Percentiles rank a stretch among this genome's conserved stretches.
Conservation (phyloP, 164 flowering plant genomes). For the Sextonia rubra region DNA sequence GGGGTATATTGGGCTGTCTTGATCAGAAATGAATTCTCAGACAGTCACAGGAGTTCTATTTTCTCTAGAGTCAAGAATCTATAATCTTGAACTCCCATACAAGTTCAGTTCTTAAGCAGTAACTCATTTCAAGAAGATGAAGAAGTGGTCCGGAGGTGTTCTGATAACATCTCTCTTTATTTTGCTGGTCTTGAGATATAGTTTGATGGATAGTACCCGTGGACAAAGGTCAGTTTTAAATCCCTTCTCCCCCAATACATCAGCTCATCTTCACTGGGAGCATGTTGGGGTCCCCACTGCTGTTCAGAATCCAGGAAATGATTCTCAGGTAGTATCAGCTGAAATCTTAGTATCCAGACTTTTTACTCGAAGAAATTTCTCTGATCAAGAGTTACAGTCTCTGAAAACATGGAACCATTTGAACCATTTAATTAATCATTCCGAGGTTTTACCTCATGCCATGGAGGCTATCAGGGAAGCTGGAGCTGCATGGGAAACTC, state of each 20-base stretch:
- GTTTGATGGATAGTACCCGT: constrained; percentile 43
- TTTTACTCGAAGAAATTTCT: constrained; percentile 51
- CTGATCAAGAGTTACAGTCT: constrained; percentile 49
- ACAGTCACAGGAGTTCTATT: too few species aligned
- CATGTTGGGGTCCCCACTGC: constrained; percentile 31
- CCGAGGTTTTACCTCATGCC: constrained; percentile 70
- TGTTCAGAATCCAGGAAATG: constrained; percentile 41
- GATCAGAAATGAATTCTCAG: too few species aligned
- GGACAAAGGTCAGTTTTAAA: constrained; percentile 34
- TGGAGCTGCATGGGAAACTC: constrained; percentile 72
- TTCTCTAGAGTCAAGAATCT: constrained; percentile 1
- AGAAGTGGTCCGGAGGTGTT: constrained; percentile 74
- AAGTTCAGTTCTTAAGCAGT: neutral
- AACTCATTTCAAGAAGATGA: constrained; percentile 37
- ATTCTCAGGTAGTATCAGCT: constrained; percentile 46
- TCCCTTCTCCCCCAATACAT: constrained; percentile 35
- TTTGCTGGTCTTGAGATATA: constrained; percentile 66
- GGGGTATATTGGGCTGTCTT: too few species aligned
- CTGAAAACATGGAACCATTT: constrained; percentile 72
- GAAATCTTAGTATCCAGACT: constrained; percentile 44
- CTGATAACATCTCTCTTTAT: constrained; percentile 54
- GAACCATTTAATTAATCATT: constrained; percentile 43
- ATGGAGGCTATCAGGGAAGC: constrained; percentile 86
- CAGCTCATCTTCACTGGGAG: constrained; percentile 71
- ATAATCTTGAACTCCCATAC: neutral